phyloP scores from a whole-genome alignment of 495 filamentous ascomycete genomes.

The Chaetomium tenue region DNA sequence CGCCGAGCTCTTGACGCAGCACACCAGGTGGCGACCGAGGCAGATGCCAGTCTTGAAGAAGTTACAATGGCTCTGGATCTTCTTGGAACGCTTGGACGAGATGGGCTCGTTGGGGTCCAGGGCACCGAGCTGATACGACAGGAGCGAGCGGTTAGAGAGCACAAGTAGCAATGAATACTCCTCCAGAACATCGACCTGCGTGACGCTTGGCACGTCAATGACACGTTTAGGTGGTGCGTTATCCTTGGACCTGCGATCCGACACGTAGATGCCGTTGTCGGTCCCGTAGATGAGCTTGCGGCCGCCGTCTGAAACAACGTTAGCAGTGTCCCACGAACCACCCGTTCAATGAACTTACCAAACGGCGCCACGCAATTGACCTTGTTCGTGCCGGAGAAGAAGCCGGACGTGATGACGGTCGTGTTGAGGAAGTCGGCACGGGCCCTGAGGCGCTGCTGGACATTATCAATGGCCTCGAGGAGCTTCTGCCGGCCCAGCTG shows the following conservation, averaged over 20 bases:
- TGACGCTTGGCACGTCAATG: conserved; percentile 82
- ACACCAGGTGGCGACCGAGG: conserved; percentile 89
- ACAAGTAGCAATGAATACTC: conserved; percentile 90
- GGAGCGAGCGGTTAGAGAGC: conserved; percentile 86
- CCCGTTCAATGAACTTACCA: conserved; percentile 51
- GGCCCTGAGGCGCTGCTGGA: conserved; percentile 79
- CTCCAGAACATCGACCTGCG: conserved; percentile 93
- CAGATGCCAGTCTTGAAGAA: conserved; percentile 98
- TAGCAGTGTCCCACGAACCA: background rate
- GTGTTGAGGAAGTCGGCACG: conserved; percentile 93
- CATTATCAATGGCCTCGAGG: conserved; percentile 90
- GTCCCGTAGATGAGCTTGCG: conserved; percentile 92
- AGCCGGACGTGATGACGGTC: conserved; percentile 76
- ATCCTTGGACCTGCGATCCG: conserved; percentile 85
- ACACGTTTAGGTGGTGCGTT: conserved; percentile 74
- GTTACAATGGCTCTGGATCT: conserved; percentile 94
- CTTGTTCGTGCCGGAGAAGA: conserved; percentile 76
- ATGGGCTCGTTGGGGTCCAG: conserved; percentile 75
- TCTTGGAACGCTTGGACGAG: conserved; percentile 83
- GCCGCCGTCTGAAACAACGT: conserved; percentile 65
- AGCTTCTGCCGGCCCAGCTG: conserved; percentile 84
- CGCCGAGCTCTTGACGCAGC: conserved; percentile 86
- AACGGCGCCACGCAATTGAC: conserved; percentile 93
- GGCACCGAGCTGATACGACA: conserved; percentile 82
- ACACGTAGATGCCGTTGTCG: conserved; percentile 87